These are phyloP conservation scores for Wickerhamomyces queroliae DNA, from an alignment of 805 yeast genomes.

Conservation along the genomic window DNA sequence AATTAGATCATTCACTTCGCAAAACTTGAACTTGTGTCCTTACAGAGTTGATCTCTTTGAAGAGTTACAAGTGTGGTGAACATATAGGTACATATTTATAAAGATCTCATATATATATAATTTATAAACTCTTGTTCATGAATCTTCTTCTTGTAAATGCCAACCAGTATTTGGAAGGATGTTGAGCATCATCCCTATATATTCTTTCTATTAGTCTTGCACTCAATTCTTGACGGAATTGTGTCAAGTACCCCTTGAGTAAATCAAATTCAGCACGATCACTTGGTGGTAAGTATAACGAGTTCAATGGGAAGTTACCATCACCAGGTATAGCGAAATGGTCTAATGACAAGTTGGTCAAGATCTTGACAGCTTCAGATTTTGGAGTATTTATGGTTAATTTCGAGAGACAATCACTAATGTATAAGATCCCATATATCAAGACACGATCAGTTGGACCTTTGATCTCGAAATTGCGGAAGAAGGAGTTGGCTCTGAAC, in stretches of 20 bases:
- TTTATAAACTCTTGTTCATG: conserved; percentile 80
- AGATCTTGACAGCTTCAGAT: conserved; percentile 56
- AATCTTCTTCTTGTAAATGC: conserved; percentile 93
- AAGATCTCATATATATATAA: background rate
- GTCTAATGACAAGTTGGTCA: conserved; percentile 84
- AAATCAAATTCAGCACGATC: conserved; percentile 74
- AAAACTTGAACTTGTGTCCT: conserved; percentile 33
- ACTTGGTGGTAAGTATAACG: conserved; percentile 65
- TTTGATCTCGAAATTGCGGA: conserved; percentile 94
- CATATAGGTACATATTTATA: background rate
- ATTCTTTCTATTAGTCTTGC: conserved; percentile 71
- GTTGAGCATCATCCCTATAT: conserved; percentile 49
- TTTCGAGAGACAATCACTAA: conserved; percentile 76
- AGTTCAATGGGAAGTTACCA: conserved; percentile 86
- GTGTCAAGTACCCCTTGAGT: conserved; percentile 76
- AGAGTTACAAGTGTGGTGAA: conserved; percentile 69
- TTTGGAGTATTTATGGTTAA: conserved; percentile 43
- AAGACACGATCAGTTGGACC: conserved; percentile 91
- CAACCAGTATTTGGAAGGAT: conserved; percentile 90
- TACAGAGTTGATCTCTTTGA: conserved; percentile 67
- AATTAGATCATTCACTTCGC: conserved; percentile 39
- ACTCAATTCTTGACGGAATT: conserved; percentile 92
- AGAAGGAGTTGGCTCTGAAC: conserved; percentile 93
- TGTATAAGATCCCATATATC: conserved; percentile 88
- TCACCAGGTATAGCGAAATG: conserved; percentile 93